Percentiles rank a stretch among this genome's conserved stretches.
Evolutionary conservation across 169 alveolate species (phyloP).

Genomic region (Sarcocystis neurona): DNA sequence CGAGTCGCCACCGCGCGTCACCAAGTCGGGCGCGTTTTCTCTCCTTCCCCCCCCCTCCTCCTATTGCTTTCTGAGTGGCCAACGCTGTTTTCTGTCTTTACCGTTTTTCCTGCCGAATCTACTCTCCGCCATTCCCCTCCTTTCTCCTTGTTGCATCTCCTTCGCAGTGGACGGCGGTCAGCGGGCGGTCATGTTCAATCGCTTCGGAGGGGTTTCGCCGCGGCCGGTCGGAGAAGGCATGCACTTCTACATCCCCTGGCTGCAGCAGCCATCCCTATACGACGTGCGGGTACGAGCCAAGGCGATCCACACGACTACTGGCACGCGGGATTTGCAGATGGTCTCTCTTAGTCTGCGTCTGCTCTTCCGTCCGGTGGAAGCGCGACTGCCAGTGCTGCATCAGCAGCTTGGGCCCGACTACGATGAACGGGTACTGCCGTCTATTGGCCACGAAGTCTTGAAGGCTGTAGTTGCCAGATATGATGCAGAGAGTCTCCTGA

Average conservation of each 20-base stretch:
- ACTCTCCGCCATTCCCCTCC: background rate
- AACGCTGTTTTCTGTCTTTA: background rate
- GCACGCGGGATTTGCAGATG: constrained; percentile 91
- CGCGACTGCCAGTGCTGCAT: constrained; percentile 89
- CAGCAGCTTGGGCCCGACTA: constrained; percentile 95
- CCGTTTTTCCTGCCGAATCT: background rate
- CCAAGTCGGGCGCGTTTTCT: background rate
- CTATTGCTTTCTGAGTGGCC: background rate
- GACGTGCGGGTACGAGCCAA: constrained; percentile 92
- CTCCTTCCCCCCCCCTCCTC: background rate
- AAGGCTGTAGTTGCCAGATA: constrained; percentile 95
- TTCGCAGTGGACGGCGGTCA: constrained; percentile 93
- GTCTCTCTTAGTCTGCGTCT: constrained; percentile 93
- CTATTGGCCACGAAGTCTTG: constrained; percentile 96
- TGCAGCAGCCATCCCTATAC: constrained; percentile 88
- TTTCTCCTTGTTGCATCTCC: background rate
- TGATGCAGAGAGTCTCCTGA: constrained; percentile 94
- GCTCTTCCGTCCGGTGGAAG: constrained; percentile 89
- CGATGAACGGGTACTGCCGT: constrained; percentile 96
- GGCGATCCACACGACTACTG: constrained; percentile 91
- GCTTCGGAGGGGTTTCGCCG: constrained; percentile 89
- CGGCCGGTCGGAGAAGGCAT: constrained; percentile 91
- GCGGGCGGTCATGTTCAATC: constrained; percentile 92
- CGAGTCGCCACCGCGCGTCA: background rate
- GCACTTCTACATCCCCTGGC: constrained; percentile 91